Evolutionary conservation across 2,329 filamentous ascomycete genomes (phyloP).

Genomic region (Colletotrichum costaricense): DNA sequence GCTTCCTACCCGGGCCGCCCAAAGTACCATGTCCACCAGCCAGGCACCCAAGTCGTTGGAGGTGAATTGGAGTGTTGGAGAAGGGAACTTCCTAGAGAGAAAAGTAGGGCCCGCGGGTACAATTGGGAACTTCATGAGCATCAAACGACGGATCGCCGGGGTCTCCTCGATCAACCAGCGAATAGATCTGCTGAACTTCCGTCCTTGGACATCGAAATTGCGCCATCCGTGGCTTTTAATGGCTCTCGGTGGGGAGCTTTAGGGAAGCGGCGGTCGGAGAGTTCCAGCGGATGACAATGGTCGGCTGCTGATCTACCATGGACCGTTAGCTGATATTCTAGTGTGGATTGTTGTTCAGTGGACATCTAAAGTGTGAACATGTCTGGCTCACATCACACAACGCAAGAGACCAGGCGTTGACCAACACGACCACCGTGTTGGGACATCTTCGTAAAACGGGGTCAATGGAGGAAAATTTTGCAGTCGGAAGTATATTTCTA

Average conservation of each 20-base stretch:
- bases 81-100: constrained; percentile 25
- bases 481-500: background rate
- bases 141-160: constrained; percentile 31
- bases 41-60: constrained; percentile 30
- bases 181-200: constrained; percentile 24
- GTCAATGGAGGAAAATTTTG: constrained; percentile 15
- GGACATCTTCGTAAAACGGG: background rate
- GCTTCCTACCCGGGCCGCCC: constrained; percentile 35
- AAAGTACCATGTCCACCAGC: constrained; percentile 25
- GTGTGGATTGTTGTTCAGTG: constrained; percentile 9
- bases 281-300: constrained; percentile 18
- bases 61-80: constrained; percentile 15
- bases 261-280: constrained; percentile 13
- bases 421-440: background rate
- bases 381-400: background rate
- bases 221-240: constrained; percentile 30
- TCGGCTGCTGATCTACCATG: constrained; percentile 19
- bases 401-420: background rate
- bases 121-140: constrained; percentile 34
- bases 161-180: constrained; percentile 16
- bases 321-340: constrained; percentile 7
- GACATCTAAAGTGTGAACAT: constrained; percentile 1
- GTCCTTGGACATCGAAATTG: constrained; percentile 33
- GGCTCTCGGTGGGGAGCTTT: constrained; percentile 16
- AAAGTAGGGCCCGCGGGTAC: constrained; percentile 22